Base-by-base conservation (phyloP, 139 green algal species). In the Ulvella scutata region DNA sequence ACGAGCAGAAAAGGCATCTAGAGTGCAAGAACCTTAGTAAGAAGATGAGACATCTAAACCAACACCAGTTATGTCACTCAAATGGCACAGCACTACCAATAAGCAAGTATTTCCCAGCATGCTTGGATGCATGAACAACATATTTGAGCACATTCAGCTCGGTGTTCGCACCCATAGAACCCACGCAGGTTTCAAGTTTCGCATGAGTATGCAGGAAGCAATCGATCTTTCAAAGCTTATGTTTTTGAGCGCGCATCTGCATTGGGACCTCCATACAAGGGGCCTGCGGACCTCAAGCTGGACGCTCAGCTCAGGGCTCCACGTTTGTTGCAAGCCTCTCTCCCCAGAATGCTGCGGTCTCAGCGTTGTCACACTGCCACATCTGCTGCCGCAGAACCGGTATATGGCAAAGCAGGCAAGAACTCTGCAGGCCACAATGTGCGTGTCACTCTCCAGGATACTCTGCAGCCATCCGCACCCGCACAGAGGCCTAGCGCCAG, bases 151-250 rank as follows among this genome's bases (percentile, higher is more conserved):
- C 9, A 4, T 38, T 26, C 13, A 59, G 13, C 40, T 59, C 40
- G 13, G 40, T 17, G 17, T 13, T 59, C 40, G 9, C n/a, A 38
- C 36, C 13, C 73, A 17, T 28, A 28, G 4, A 4, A 72, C 36
- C 10, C 21, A 21, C 26, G 29, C 10, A n/a, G n/a, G 34, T 62
- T 37, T 43, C 62, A 7, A 10, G 35, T 4, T 9, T 23, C 4
- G 13, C 4, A 4, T 4, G 9, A 21, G 37, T 2, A 37, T 72
- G 60, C 85, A 93, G 90, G 90, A 60, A 92, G 86, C 77, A 89
- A 89, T 1, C 85, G 87, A 43, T 85, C 76, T 61, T 96, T 96
- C 85, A 88, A 79, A 37, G 87, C 88, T 0, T 96, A 96, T 72
- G 74, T 95, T 3, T 96, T 96, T 23, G 6, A 67, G 17, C 9